Evolutionary conservation across 2,329 filamentous ascomycete genomes (phyloP), one percentile per base, ranked within the genome.

Genomic region (Remersonia thermophila): DNA sequence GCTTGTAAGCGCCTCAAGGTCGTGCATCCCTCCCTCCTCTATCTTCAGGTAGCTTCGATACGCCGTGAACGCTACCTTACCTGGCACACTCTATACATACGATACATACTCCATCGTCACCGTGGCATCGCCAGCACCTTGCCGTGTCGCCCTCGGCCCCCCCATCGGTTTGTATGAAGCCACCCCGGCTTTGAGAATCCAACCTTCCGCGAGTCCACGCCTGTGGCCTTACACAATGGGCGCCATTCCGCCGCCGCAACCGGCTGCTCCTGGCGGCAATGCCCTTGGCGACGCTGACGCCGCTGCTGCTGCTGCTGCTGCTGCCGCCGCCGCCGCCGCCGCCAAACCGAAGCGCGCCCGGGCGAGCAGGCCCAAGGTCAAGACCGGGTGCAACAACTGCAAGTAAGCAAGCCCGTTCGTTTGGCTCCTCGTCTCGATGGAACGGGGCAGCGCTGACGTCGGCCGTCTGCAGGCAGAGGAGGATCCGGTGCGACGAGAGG

Each of bases 381-480:
- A 77, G 59, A 79, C 74, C 1, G 75, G 75, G 28, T 80, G 76
- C 55, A 65, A 63, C 48, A 77, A 73, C 54, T 80, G 75, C 75
- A 80, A 80, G 75, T 79, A 63, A 54, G 74, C 65, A 37, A 26
- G 32, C 27, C 35, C 32, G 25, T 38, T 25, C 37, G 17, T 33
- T 28, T 23, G 11, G 17, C 23, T 35, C 37, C 38, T 30, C 28
- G 32, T 16, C 33, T 36, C 18, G 15, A 23, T 29, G 35, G 31
- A 25, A 17, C 27, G 20, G 20, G 32, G 36, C 33, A 33, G 39
- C 28, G 37, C 42, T 43, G 33, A 40, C 39, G 16, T 33, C 13
- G n/a, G 41, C 41, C 44, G 38, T 34, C 20, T 29, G 11, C 38
- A 78, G 73, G 53, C 63, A 63, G 43, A 63, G 74, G 45, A 66